Evolutionary conservation across 805 yeast genomes (phyloP).

Genomic region (Saturnispora gosingensis): DNA sequence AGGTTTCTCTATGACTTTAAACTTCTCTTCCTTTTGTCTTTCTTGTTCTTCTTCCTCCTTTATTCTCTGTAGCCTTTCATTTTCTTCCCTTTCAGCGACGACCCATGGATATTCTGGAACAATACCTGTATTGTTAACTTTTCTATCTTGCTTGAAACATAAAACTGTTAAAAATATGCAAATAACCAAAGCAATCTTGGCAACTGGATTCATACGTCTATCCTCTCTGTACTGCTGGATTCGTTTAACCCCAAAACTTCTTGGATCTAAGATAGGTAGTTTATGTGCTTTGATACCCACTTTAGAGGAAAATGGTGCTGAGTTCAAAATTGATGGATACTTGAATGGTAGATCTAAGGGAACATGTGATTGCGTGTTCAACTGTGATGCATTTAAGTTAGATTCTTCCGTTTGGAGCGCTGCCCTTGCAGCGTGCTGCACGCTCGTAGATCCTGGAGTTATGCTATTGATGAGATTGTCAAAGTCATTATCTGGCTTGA

Average conservation of each 20-base stretch:
- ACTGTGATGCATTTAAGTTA: slow-evolving; percentile 8
- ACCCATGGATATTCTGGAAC: slow-evolving; percentile 27
- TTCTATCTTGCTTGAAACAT: slow-evolving; percentile 48
- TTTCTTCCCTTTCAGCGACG: slow-evolving; percentile 13
- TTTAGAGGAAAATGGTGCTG: slow-evolving; percentile 20
- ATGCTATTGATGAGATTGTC: slow-evolving; percentile 12
- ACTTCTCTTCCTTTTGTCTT: neutral
- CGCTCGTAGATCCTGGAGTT: slow-evolving; percentile 2
- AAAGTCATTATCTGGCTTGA: slow-evolving; percentile 1
- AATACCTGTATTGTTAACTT: slow-evolving; percentile 22
- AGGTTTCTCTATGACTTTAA: neutral
- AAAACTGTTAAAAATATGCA: slow-evolving; percentile 38
- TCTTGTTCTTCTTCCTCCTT: slow-evolving; percentile 11
- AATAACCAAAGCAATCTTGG: slow-evolving; percentile 43
- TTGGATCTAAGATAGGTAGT: slow-evolving; percentile 31
- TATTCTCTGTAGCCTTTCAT: slow-evolving; percentile 6
- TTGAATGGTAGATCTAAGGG: slow-evolving; percentile 58
- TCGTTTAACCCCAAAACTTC: slow-evolving; percentile 33
- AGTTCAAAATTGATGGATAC: slow-evolving; percentile 29
- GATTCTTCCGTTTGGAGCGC: slow-evolving; percentile 11
- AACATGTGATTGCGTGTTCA: slow-evolving; percentile 10
- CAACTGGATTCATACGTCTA: slow-evolving; percentile 47
- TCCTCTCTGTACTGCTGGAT: slow-evolving; percentile 36
- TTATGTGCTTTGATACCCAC: slow-evolving; percentile 25
- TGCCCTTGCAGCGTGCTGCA: slow-evolving; percentile 6